Percentiles rank a stretch among this genome's conserved stretches.
These are phyloP conservation scores for Monosporascus sp. DNA, from an alignment of 2,329 filamentous ascomycete species.

Conservation along the genomic window DNA sequence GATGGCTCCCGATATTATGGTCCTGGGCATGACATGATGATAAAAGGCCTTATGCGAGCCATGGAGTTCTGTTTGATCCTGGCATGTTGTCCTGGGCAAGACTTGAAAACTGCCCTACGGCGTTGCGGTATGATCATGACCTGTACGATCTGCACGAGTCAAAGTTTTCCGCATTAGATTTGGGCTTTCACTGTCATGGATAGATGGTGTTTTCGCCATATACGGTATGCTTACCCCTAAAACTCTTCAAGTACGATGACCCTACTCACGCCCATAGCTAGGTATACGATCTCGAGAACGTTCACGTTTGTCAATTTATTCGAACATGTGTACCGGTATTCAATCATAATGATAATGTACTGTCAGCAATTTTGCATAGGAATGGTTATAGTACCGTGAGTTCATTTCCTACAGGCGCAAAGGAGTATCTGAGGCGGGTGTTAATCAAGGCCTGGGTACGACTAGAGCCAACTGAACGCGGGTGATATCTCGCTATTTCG, in stretches of 20 bases:
- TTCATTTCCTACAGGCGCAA: conserved; percentile 10
- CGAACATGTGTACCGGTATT: conserved; percentile 10
- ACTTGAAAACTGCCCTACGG: conserved; percentile 28
- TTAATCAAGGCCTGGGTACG: conserved; percentile 7
- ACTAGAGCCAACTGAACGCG: conserved; percentile 5
- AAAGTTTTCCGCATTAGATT: conserved; percentile 18
- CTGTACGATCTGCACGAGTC: conserved; percentile 13
- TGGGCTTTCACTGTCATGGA: conserved; percentile 8
- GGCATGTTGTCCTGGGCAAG: conserved; percentile 29
- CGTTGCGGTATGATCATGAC: conserved; percentile 12
- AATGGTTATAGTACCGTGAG: conserved; percentile 7
- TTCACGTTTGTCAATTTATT: conserved; percentile 17
- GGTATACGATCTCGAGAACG: conserved; percentile 20
- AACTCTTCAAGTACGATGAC: background rate
- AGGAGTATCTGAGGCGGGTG: conserved; percentile 9
- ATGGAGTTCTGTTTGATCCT: conserved; percentile 7
- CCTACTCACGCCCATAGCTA: conserved; percentile 1
- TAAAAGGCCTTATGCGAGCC: conserved; percentile 16
- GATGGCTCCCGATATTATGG: conserved; percentile 6
- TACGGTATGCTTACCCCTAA: conserved; percentile 10
- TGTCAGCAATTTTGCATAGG: conserved; percentile 11
- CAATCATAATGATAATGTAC: conserved; percentile 18
- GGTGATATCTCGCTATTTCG: conserved; percentile 1
- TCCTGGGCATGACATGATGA: conserved; percentile 22
- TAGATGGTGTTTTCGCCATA: conserved; percentile 13